phyloP scores from a whole-genome alignment of 768 basidiomycete species.

The Lentinula raphanica region DNA sequence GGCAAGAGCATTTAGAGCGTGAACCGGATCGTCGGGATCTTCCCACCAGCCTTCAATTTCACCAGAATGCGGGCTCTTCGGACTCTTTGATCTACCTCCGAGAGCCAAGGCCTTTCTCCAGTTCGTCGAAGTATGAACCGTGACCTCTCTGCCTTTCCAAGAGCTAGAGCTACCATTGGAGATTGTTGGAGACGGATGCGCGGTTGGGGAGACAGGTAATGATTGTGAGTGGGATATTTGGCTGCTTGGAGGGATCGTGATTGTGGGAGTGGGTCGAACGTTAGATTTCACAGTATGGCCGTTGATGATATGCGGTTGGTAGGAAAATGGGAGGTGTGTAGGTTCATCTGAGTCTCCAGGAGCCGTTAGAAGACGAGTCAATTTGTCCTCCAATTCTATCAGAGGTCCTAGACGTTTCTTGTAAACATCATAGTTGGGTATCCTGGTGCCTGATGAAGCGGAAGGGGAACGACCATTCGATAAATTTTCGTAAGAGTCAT shows the following conservation, averaged over 20 bases:
- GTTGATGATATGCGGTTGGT: slow-evolving; percentile 28
- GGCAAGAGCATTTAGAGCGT: slow-evolving; percentile 58
- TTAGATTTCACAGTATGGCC: slow-evolving; percentile 21
- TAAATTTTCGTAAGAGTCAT: slow-evolving; percentile 48
- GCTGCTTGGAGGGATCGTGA: slow-evolving; percentile 37
- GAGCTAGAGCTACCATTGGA: slow-evolving; percentile 25
- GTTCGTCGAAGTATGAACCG: slow-evolving; percentile 55
- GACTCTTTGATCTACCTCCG: slow-evolving; percentile 55
- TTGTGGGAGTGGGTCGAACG: slow-evolving; percentile 46
- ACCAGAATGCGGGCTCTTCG: slow-evolving; percentile 64
- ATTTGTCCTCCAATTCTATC: slow-evolving; percentile 59
- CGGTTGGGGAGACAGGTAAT: slow-evolving; percentile 20
- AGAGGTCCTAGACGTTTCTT: slow-evolving; percentile 62
- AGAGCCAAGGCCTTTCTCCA: slow-evolving; percentile 69
- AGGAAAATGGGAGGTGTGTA: slow-evolving; percentile 46
- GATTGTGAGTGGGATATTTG: slow-evolving; percentile 18
- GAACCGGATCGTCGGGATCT: slow-evolving; percentile 78
- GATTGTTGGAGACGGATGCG: slow-evolving; percentile 7
- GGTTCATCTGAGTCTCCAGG: slow-evolving; percentile 64
- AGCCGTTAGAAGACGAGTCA: slow-evolving; percentile 62
- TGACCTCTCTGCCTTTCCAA: slow-evolving; percentile 44
- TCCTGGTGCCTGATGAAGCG: slow-evolving; percentile 42
- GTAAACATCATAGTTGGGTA: slow-evolving; percentile 61
- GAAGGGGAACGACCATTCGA: slow-evolving; percentile 47
- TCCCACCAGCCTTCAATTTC: slow-evolving; percentile 83